Evolutionary conservation across 169 alveolate species (phyloP), one percentile per base, ranked within the genome.

Genomic region (Cytauxzoon felis): DNA sequence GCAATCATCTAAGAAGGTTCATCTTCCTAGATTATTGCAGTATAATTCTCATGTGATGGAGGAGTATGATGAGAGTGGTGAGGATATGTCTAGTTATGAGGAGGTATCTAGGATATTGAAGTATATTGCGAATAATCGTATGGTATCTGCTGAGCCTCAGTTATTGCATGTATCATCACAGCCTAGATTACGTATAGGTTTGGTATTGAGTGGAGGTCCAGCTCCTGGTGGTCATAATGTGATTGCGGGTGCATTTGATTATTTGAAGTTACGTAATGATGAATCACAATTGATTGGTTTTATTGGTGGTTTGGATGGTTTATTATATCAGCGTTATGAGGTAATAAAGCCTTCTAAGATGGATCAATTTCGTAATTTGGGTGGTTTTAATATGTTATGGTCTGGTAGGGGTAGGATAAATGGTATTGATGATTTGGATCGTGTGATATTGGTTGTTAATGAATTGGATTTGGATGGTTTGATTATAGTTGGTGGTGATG

Each of bases 221-320:
- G 99, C 99, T 3, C 98, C 99, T 0, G 99, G 99, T 24, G 99
- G 99, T 1, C 99, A 97, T 82, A 96, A 96, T 72, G 99, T 97
- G 27, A 95, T 97, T 36, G 88, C 97, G 3, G 99, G 99, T 29
- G 86, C 95, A 3, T 96, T 80, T 67, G 99, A 96, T 62, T 95
- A 90, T 75, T 86, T 93, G 42, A 94, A 92, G 61, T 47, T 80
- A 57, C 85, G 91, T 26, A 91, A 95, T 71, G 91, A 94, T 51
- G 93, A 92, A 9, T 88, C 95, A 30, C 92, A 90, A 64, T 87
- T 95, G 9, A 90, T 88, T 53, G 99, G 99, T 27, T 95, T 94
- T 81, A 82, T 91, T 36, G 93, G 93, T 21, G 99, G 98, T 4
- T 93, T 97, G 26, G 93, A 91, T 43, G 99, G 99, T 5, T 87